A percentile compares a stretch with the other conserved stretches of the same genome.
Conservation (phyloP, 2,329 filamentous ascomycete species). For the Beauveria medogensis region DNA sequence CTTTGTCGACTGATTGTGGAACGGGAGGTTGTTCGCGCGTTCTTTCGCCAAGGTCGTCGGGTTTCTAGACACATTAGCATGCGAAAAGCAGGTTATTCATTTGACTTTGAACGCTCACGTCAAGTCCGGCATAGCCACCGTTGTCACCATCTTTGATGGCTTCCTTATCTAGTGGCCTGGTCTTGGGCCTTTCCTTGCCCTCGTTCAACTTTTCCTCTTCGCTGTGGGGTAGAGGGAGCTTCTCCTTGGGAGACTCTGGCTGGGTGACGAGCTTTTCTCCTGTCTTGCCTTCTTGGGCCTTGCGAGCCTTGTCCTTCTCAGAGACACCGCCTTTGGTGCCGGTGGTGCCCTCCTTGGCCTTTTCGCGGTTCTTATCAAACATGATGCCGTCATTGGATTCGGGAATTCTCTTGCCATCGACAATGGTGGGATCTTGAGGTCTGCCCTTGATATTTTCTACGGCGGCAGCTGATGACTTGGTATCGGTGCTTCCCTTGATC, state of each 20-base stretch:
- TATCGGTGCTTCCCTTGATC: slow-evolving; percentile 21
- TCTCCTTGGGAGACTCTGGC: slow-evolving; percentile 78
- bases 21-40: slow-evolving; percentile 66
- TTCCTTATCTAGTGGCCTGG: slow-evolving; percentile 28
- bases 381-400: slow-evolving; percentile 74
- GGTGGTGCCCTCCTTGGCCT: slow-evolving; percentile 76
- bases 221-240: slow-evolving; percentile 70
- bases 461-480: slow-evolving; percentile 15
- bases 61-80: slow-evolving; percentile 50
- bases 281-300: slow-evolving; percentile 57
- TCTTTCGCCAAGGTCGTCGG: slow-evolving; percentile 69
- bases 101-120: slow-evolving; percentile 22
- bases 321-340: slow-evolving; percentile 86
- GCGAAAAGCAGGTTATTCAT: too few relatives aligned
- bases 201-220: slow-evolving; percentile 61
- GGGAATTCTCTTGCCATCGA: slow-evolving; percentile 55
- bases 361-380: slow-evolving; percentile 72
- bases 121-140: slow-evolving; percentile 29
- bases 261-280: slow-evolving; percentile 63
- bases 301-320: slow-evolving; percentile 72
- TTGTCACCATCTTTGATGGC: slow-evolving; percentile 33
- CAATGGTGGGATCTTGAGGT: slow-evolving; percentile 42
- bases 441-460: slow-evolving; percentile 38
- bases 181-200: slow-evolving; percentile 31
- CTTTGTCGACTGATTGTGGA: slow-evolving; percentile 56